Base-by-base conservation (phyloP, 805 yeast genomes). In the Saccharomycopsis fermentans region DNA sequence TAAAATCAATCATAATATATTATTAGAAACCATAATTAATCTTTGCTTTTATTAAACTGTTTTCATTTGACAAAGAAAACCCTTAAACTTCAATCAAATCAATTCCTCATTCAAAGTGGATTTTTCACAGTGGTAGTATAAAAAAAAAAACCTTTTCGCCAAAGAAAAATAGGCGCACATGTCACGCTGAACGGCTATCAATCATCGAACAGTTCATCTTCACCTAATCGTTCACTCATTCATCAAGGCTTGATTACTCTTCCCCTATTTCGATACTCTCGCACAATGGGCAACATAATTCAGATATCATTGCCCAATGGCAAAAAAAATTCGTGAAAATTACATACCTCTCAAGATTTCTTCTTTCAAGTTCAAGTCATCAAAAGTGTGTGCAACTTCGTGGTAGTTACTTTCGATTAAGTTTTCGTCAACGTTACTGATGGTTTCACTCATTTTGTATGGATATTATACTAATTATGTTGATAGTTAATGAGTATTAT, bases 351-450 rank as follows among this genome's bases (percentile, higher is more conserved):
- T 83, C 64, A 85, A 80, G 67, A 86, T 81, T 68, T 76, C 80
- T 63, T 84, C 87, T 74, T 86, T 86, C 67, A 87, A 75, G 75
- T 84, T 79, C 75, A 87, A 80, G 64, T 81, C 90, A 65, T 87
- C 94, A 74, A 87, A 87, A 39, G 84, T 71, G 73, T 78, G 76
- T 65, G 79, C 84, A 71, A 89, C 90, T 74, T 90, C 90, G 55
- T 52, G 43, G 47, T 52, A 52, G 55, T 52, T 52, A 35, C 43
- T 78, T 80, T 87, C 92, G 73, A 92, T 90, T 73, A 82, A 81
- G 73, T 82, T 82, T 72, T 90, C 76, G 75, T 87, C 95, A 73
- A 87, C 81, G 74, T 87, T 94, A 65, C 83, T 78, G 70, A 83
- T 83, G 70, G 87, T 87, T 77, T 84, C 88, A 67, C 83, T 73